Evolutionary conservation across 2,329 filamentous ascomycete genomes (phyloP).

Genomic region (Epichloe glyceriae): DNA sequence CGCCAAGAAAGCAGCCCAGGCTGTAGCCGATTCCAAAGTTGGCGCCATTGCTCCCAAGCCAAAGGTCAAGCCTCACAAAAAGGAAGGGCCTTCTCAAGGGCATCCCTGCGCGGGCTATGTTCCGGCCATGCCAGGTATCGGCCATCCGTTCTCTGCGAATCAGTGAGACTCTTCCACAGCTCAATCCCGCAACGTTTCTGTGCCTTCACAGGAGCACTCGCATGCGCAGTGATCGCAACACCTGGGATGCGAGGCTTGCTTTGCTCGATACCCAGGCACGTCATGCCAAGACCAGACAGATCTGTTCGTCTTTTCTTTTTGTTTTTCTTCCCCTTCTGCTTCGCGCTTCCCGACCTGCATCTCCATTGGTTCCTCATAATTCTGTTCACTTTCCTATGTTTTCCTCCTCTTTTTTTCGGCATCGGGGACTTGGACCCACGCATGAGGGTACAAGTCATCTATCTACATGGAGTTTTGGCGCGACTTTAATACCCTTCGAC

Average conservation of each 20-base stretch:
- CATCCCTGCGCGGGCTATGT: constrained; percentile 1
- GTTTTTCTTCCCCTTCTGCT: neutral
- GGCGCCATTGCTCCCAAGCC: constrained; percentile 25
- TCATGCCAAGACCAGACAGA: neutral
- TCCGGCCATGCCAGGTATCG: constrained; percentile 17
- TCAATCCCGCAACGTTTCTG: neutral
- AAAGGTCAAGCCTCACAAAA: constrained; percentile 23
- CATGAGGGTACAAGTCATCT: neutral
- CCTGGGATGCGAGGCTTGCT: no score
- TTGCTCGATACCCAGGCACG: neutral
- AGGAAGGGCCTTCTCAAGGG: constrained; percentile 13
- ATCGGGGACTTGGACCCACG: neutral
- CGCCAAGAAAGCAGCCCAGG: constrained; percentile 41
- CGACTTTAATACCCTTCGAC: neutral
- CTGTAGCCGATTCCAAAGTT: constrained; percentile 23
- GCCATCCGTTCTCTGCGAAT: constrained; percentile 14
- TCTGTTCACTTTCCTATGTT: no score
- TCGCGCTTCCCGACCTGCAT: neutral
- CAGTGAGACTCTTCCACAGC: neutral
- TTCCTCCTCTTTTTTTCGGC: neutral
- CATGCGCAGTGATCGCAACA: no score
- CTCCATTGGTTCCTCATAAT: no score
- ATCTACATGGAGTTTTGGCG: neutral
- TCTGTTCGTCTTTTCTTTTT: neutral
- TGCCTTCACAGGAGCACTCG: no score